phyloP scores from a whole-genome alignment of 768 basidiomycete species.

The Leccinum uliginosum region DNA sequence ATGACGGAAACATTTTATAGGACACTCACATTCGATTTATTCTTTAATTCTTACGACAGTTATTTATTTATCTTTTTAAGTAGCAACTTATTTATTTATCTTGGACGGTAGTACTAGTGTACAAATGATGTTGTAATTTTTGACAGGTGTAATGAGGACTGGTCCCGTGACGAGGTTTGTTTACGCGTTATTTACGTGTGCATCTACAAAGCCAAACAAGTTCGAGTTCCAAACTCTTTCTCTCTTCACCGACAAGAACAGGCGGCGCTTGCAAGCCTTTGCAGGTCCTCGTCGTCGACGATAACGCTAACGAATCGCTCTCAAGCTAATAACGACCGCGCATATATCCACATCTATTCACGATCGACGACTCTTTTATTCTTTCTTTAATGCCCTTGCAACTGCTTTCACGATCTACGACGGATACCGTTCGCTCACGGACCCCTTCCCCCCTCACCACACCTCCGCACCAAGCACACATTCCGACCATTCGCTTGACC shows the following conservation, averaged over 20 bases:
- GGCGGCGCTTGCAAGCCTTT: constrained; percentile 15
- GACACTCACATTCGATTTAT: constrained; percentile 30
- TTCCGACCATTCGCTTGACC: constrained; percentile 67
- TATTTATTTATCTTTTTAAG: too few species aligned
- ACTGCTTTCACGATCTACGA: constrained; percentile 28
- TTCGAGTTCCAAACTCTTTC: constrained; percentile 29
- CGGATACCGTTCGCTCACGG: constrained; percentile 22
- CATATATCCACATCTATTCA: constrained; percentile 3
- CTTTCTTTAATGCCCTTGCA: constrained; percentile 28
- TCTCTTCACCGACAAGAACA: constrained; percentile 17
- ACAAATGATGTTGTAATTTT: constrained; percentile 4
- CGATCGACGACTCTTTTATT: constrained; percentile 14
- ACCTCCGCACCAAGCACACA: constrained; percentile 26
- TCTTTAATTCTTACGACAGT: constrained; percentile 15
- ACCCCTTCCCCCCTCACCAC: constrained; percentile 28
- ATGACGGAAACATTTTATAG: constrained; percentile 12
- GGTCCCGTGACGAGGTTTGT: constrained; percentile 26
- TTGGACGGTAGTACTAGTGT: too few species aligned
- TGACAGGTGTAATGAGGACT: neutral
- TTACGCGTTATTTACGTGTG: constrained; percentile 29
- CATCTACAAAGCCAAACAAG: constrained; percentile 31
- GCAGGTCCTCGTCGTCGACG: constrained; percentile 17
- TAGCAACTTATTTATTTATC: too few species aligned
- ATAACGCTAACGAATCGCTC: constrained; percentile 23
- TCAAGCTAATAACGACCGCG: constrained; percentile 26